phyloP scores from a whole-genome alignment of 495 filamentous ascomycete genomes.

The Acidomyces sp. region DNA sequence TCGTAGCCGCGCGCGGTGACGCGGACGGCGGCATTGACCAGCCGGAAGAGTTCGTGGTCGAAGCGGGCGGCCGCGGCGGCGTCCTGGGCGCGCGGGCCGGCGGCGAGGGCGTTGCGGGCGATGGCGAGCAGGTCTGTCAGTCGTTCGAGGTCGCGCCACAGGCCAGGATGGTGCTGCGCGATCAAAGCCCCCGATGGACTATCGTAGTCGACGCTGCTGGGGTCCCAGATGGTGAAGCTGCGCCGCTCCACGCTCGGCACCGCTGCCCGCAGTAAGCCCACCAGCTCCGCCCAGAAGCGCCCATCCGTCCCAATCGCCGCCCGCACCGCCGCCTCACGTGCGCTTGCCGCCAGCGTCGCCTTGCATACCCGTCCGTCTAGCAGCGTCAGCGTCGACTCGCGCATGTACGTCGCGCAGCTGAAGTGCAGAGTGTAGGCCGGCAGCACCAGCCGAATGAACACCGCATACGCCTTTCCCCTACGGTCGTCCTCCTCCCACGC shows the following conservation, averaged over 20 bases:
- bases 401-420: conserved; percentile 24
- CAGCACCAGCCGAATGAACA: conserved; percentile 24
- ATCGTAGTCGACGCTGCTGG: conserved; percentile 27
- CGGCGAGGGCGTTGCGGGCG: conserved; percentile 50
- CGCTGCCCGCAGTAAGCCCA: conserved; percentile 24
- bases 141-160: conserved; percentile 71
- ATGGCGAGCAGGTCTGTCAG: not conserved
- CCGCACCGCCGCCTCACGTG: conserved; percentile 9
- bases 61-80: conserved; percentile 66
- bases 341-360: conserved; percentile 24
- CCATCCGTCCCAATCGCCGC: conserved; percentile 21
- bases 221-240: conserved; percentile 26
- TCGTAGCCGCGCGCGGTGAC: conserved; percentile 85
- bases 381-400: conserved; percentile 23
- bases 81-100: conserved; percentile 71
- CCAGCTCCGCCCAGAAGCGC: conserved; percentile 27
- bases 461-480: conserved; percentile 14
- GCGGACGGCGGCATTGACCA: conserved; percentile 71
- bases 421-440: conserved; percentile 28
- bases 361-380: conserved; percentile 25
- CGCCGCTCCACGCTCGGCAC: conserved; percentile 28
- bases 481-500: no score
- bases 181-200: conserved; percentile 42
- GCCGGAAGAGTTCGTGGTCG: conserved; percentile 67
- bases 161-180: conserved; percentile 55